Evolutionary conservation across 371 early-diverging fungal genomes (phyloP).

Genomic region (Mucor irregularis): DNA sequence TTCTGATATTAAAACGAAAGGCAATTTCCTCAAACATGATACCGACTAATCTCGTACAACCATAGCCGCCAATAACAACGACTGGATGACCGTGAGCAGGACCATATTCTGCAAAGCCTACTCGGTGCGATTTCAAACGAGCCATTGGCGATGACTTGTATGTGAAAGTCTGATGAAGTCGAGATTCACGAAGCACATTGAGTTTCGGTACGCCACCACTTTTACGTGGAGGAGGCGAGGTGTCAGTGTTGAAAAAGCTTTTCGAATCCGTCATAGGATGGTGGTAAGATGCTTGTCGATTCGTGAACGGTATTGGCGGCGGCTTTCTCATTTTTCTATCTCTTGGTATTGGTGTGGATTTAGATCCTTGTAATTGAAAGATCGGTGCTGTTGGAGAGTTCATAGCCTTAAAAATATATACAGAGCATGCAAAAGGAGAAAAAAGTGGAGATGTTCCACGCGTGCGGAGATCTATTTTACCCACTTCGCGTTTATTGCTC

Average conservation of each 20-base stretch:
- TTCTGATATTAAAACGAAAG: slow-evolving; percentile 28
- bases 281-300: slow-evolving; percentile 4
- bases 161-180: slow-evolving; percentile 45
- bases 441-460: too few relatives aligned
- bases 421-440: too few relatives aligned
- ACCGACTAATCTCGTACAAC: slow-evolving; percentile 49
- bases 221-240: not conserved
- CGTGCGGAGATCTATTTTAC: too few relatives aligned
- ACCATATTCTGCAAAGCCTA: slow-evolving; percentile 54
- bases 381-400: too few relatives aligned
- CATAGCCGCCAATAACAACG: slow-evolving; percentile 52
- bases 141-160: slow-evolving; percentile 21
- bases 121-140: slow-evolving; percentile 29
- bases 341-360: slow-evolving; percentile 13
- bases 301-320: not conserved
- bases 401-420: too few relatives aligned
- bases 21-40: slow-evolving; percentile 55
- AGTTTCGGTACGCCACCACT: slow-evolving; percentile 18
- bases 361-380: slow-evolving; percentile 3
- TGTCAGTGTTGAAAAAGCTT: slow-evolving; percentile 3
- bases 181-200: slow-evolving; percentile 35
- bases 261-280: too few relatives aligned
- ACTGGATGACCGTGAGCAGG: slow-evolving; percentile 34
- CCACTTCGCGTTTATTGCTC: too few relatives aligned
- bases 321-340: not conserved